These are phyloP conservation scores for Ophiostoma ips DNA, from an alignment of 2,329 filamentous ascomycete genomes.

Conservation along the genomic window DNA sequence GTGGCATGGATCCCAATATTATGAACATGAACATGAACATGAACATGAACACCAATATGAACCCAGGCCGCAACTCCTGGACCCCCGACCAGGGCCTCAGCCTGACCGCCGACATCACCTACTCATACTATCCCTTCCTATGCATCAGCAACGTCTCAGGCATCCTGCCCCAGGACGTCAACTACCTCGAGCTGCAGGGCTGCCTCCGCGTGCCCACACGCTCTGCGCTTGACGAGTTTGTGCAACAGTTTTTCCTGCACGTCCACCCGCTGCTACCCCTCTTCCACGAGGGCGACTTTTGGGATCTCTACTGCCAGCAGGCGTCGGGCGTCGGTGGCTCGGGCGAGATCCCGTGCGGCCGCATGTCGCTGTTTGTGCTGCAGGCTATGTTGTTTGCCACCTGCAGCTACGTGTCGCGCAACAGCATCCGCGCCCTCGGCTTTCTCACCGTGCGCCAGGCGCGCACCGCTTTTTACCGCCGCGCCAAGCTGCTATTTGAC, in stretches of 20 bases:
- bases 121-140: slow-evolving; percentile 30
- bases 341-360: slow-evolving; percentile 16
- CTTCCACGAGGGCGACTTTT: slow-evolving; percentile 33
- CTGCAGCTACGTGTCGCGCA: slow-evolving; percentile 11
- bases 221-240: slow-evolving; percentile 30
- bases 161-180: slow-evolving; percentile 31
- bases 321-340: slow-evolving; percentile 8
- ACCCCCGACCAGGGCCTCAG: slow-evolving; percentile 3
- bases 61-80: neutral
- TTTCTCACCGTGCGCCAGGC: slow-evolving; percentile 10
- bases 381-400: slow-evolving; percentile 29
- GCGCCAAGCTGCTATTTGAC: slow-evolving; percentile 24
- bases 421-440: slow-evolving; percentile 11
- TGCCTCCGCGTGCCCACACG: slow-evolving; percentile 31
- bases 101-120: slow-evolving; percentile 15
- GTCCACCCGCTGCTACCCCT: slow-evolving; percentile 32
- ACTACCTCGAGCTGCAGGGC: slow-evolving; percentile 31
- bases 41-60: neutral
- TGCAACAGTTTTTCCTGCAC: slow-evolving; percentile 33
- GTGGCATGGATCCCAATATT: neutral
- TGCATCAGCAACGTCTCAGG: slow-evolving; percentile 24
- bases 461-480: slow-evolving; percentile 11
- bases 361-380: slow-evolving; percentile 29
- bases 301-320: slow-evolving; percentile 27
- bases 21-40: slow-evolving; percentile 1